Conservation (phyloP, 768 basidiomycete species). For the Daedaleopsis nitida region DNA sequence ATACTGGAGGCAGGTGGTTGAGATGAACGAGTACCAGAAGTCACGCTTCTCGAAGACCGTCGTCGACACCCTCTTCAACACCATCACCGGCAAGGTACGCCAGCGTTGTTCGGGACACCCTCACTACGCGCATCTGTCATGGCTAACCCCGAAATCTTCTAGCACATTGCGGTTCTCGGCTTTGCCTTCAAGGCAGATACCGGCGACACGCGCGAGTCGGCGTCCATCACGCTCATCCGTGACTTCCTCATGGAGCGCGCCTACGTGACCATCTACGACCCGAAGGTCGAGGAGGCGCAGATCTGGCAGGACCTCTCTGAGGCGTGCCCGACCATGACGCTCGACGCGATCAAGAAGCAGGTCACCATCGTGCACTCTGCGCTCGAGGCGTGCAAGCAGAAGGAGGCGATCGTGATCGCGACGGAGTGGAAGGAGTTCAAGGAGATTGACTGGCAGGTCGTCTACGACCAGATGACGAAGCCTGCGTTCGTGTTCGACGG, state of each 20-base stretch:
- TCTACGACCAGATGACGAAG: constrained; percentile 91
- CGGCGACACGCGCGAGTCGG: constrained; percentile 97
- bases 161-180: constrained; percentile 94
- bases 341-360: constrained; percentile 80
- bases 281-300: constrained; percentile 81
- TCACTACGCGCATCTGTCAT: background rate
- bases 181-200: constrained; percentile 99
- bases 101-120: background rate
- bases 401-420: constrained; percentile 93
- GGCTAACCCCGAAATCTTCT: constrained; percentile 1
- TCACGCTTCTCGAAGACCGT: constrained; percentile 92
- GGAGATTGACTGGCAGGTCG: constrained; percentile 84
- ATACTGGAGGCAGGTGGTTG: constrained; percentile 97
- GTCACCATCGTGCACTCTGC: constrained; percentile 79
- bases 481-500: constrained; percentile 99
- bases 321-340: constrained; percentile 61
- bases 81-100: constrained; percentile 89
- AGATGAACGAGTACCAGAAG: constrained; percentile 99
- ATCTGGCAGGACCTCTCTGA: constrained; percentile 83
- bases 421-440: constrained; percentile 99
- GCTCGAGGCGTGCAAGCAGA: constrained; percentile 82
- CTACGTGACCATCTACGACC: constrained; percentile 87
- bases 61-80: constrained; percentile 97
- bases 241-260: constrained; percentile 94
- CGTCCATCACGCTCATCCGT: constrained; percentile 90